A percentile compares a stretch with the other conserved stretches of the same genome.
These are phyloP conservation scores for Exophiala aquamarina DNA, from an alignment of 2,329 filamentous ascomycete genomes.

Conservation along the genomic window DNA sequence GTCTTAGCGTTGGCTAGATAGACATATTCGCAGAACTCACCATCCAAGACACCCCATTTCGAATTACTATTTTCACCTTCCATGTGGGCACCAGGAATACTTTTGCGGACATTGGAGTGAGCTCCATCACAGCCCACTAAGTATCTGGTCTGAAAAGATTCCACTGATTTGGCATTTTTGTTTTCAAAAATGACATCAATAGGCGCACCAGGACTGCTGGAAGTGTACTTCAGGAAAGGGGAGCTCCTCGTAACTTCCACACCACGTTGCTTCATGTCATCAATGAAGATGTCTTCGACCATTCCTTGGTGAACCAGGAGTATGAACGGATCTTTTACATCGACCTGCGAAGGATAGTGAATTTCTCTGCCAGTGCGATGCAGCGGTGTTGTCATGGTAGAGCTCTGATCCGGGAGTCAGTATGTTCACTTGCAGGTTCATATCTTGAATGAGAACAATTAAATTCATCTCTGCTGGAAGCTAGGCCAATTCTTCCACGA, in stretches of 20 bases:
- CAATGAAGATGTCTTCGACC: constrained; percentile 69
- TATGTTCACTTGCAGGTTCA: too few species aligned
- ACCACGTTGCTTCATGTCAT: constrained; percentile 66
- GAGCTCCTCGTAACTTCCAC: constrained; percentile 64
- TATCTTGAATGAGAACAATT: too few species aligned
- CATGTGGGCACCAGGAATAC: constrained; percentile 54
- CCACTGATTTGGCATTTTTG: constrained; percentile 36
- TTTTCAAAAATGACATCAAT: constrained; percentile 45
- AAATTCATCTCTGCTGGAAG: too few species aligned
- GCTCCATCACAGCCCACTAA: constrained; percentile 73
- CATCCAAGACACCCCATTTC: constrained; percentile 72
- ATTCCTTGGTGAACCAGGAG: constrained; percentile 69
- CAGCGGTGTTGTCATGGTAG: constrained; percentile 51
- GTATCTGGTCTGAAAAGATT: constrained; percentile 58
- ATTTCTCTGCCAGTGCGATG: constrained; percentile 64
- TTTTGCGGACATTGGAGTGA: constrained; percentile 67
- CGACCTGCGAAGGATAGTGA: constrained; percentile 60
- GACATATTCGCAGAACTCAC: constrained; percentile 45
- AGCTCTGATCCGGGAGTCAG: constrained; percentile 24
- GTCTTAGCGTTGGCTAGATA: neutral
- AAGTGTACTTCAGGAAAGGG: constrained; percentile 58
- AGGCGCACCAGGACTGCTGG: constrained; percentile 37
- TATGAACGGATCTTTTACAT: constrained; percentile 55
- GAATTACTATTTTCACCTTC: constrained; percentile 54
- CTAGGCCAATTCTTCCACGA: too few species aligned